Evolutionary conservation across 2,329 filamentous ascomycete species (phyloP).

Genomic region (Acrodontium crateriforme): DNA sequence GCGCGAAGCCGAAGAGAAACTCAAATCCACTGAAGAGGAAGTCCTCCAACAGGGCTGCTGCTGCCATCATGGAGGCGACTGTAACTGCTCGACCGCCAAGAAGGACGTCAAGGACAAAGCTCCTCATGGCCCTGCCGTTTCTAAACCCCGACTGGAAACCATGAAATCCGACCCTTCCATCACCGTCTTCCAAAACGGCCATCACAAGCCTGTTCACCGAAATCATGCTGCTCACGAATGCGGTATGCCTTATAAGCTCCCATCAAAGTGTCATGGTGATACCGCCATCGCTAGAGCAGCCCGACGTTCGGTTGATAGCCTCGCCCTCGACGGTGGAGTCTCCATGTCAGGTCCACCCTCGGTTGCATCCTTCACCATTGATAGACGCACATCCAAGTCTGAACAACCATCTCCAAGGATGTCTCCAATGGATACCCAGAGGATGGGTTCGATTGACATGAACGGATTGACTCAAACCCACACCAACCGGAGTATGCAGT

Average conservation of each 20-base stretch:
- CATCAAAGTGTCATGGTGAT: constrained; percentile 39
- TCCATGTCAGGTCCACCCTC: constrained; percentile 2
- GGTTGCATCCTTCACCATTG: constrained; percentile 9
- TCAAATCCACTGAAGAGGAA: constrained; percentile 15
- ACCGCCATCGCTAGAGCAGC: constrained; percentile 28
- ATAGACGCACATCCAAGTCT: constrained; percentile 17
- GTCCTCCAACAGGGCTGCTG: constrained; percentile 32
- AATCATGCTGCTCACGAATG: constrained; percentile 51
- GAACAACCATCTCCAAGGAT: constrained; percentile 19
- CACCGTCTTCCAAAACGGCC: constrained; percentile 48
- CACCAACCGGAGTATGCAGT: constrained; percentile 14
- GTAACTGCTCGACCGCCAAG: constrained; percentile 44
- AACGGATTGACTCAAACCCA: constrained; percentile 10
- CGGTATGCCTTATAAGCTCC: constrained; percentile 49
- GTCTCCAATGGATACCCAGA: constrained; percentile 5
- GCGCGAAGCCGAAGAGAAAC: constrained; percentile 22
- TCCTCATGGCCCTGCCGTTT: constrained; percentile 29
- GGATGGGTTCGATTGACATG: constrained; percentile 14
- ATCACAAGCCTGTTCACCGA: constrained; percentile 51
- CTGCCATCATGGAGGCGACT: constrained; percentile 46
- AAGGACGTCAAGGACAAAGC: constrained; percentile 31
- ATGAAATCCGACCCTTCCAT: constrained; percentile 46
- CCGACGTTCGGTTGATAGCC: constrained; percentile 39
- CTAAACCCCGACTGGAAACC: constrained; percentile 44
- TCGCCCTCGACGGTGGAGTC: constrained; percentile 22